Percentiles rank a stretch among this genome's conserved stretches.
These are phyloP conservation scores for Cercophora newfieldiana DNA, from an alignment of 495 filamentous ascomycete genomes.

Conservation along the genomic window DNA sequence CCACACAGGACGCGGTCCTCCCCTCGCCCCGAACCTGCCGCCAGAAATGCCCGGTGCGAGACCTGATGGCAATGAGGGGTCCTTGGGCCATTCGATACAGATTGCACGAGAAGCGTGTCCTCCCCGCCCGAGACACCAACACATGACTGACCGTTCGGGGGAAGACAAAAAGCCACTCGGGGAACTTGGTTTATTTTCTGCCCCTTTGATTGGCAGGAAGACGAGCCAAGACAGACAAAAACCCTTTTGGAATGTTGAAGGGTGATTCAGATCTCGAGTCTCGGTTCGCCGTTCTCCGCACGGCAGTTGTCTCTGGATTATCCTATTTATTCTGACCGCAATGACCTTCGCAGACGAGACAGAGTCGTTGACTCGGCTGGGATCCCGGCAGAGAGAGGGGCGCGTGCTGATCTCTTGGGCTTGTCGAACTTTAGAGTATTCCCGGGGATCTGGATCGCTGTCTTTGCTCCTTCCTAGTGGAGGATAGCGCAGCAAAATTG, in stretches of 20 bases:
- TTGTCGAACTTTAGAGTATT: background rate
- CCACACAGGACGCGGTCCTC: background rate
- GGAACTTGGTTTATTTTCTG: background rate
- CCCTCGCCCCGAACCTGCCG: background rate
- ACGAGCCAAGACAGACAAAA: background rate
- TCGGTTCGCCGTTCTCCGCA: background rate
- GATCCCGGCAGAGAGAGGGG: background rate
- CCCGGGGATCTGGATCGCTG: background rate
- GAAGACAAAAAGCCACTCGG: background rate
- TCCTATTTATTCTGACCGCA: background rate
- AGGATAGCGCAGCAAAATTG: background rate
- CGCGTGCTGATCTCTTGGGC: background rate
- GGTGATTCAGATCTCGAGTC: background rate
- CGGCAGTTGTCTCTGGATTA: background rate
- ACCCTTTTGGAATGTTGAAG: background rate
- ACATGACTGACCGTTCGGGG: background rate
- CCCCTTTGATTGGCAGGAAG: background rate
- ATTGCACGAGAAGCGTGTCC: background rate
- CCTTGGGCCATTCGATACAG: background rate
- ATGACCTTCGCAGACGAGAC: background rate
- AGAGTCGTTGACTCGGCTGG: background rate
- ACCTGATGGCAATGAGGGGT: background rate
- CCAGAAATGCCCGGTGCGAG: background rate
- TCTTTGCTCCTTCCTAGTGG: background rate
- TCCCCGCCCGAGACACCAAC: background rate